Evolutionary conservation across 2,329 filamentous ascomycete species (phyloP).

Genomic region (Aspergillus phoenicis): DNA sequence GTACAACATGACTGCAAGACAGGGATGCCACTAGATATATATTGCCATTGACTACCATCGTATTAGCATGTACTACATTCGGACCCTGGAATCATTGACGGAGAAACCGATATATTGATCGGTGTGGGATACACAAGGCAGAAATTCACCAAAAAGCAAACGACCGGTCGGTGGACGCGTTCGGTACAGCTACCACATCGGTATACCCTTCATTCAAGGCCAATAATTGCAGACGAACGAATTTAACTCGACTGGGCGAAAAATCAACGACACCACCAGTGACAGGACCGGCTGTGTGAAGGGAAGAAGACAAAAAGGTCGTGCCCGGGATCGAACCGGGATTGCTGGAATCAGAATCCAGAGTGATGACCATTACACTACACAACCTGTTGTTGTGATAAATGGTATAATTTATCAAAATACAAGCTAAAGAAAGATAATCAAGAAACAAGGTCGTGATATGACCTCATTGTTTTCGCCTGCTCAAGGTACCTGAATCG

Average conservation of each 20-base stretch:
- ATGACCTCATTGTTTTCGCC: neutral
- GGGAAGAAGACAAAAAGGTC: neutral
- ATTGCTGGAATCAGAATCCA: conserved; percentile 1
- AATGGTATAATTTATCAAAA: neutral
- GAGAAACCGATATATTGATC: too few relatives aligned
- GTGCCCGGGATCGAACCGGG: neutral
- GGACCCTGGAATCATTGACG: neutral
- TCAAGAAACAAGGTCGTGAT: neutral
- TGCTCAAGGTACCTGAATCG: neutral
- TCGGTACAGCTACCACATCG: too few relatives aligned
- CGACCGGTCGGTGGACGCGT: too few relatives aligned
- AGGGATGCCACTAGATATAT: neutral
- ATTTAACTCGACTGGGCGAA: neutral
- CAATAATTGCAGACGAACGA: too few relatives aligned
- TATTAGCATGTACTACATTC: neutral
- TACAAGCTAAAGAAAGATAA: neutral
- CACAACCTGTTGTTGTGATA: neutral
- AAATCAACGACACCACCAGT: neutral
- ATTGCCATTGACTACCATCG: neutral
- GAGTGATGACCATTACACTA: neutral
- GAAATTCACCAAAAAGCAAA: too few relatives aligned
- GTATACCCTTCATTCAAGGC: too few relatives aligned
- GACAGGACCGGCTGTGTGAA: too few relatives aligned
- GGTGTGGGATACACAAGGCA: too few relatives aligned
- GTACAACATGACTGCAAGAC: too few relatives aligned